These are phyloP conservation scores for Periglandula ipomoeae DNA, from an alignment of 2,329 filamentous ascomycete species.

Conservation along the genomic window DNA sequence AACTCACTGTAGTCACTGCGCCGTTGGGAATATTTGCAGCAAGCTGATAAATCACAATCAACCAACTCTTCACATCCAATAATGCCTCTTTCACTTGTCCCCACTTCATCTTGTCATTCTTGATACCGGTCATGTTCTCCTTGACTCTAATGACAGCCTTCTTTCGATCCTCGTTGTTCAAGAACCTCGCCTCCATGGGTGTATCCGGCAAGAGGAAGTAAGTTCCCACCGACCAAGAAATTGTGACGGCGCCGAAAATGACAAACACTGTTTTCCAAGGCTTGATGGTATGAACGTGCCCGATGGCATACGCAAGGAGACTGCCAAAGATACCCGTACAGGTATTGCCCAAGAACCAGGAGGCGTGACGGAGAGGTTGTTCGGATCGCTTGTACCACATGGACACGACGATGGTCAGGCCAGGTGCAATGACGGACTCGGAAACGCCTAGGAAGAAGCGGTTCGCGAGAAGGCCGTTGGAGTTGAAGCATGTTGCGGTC, in stretches of 20 bases:
- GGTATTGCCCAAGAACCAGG: constrained; percentile 26
- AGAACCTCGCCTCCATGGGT: constrained; percentile 18
- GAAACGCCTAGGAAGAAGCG: constrained; percentile 24
- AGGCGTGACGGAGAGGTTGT: constrained; percentile 20
- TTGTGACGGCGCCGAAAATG: constrained; percentile 15
- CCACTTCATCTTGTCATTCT: constrained; percentile 18
- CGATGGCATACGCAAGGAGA: constrained; percentile 21
- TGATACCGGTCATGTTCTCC: constrained; percentile 25
- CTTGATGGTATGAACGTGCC: constrained; percentile 15
- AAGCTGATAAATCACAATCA: constrained; percentile 17
- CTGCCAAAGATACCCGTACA: constrained; percentile 20
- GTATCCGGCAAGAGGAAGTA: constrained; percentile 16
- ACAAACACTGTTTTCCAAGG: constrained; percentile 20
- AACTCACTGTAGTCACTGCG: constrained; percentile 17
- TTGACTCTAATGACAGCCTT: constrained; percentile 22
- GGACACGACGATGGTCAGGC: constrained; percentile 19
- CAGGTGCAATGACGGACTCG: constrained; percentile 22
- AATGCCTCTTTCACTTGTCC: constrained; percentile 16
- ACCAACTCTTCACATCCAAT: constrained; percentile 17
- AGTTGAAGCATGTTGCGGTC: constrained; percentile 28
- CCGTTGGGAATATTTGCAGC: constrained; percentile 21
- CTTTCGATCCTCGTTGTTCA: constrained; percentile 17
- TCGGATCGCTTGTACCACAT: constrained; percentile 26
- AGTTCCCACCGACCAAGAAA: constrained; percentile 13
- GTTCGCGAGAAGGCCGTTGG: constrained; percentile 18